Evolutionary conservation across 2,329 filamentous ascomycete genomes (phyloP).

Genomic region (Biscogniauxia marginata): DNA sequence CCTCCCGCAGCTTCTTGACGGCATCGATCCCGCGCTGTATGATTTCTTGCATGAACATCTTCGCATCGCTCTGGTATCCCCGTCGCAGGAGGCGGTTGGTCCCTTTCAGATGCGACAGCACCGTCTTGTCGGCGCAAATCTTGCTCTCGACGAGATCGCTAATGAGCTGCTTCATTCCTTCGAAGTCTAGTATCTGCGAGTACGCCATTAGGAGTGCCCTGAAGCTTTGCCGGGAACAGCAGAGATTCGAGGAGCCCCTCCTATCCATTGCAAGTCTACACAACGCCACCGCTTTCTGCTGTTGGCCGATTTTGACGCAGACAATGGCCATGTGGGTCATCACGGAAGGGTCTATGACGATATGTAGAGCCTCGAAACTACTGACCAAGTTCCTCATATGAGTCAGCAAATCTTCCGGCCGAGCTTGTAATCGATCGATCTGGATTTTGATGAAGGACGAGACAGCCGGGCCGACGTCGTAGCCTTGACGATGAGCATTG

Average conservation of each 20-base stretch:
- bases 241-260: slow-evolving; percentile 22
- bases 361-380: slow-evolving; percentile 27
- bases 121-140: slow-evolving; percentile 18
- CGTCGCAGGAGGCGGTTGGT: slow-evolving; percentile 18
- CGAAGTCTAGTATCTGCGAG: slow-evolving; percentile 17
- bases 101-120: slow-evolving; percentile 22
- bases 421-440: slow-evolving; percentile 23
- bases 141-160: slow-evolving; percentile 20
- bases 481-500: slow-evolving; percentile 38
- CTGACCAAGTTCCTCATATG: slow-evolving; percentile 27
- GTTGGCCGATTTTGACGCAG: slow-evolving; percentile 21
- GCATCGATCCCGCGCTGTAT: slow-evolving; percentile 17
- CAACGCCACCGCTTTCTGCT: slow-evolving; percentile 25
- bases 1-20: slow-evolving; percentile 10
- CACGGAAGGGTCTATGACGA: slow-evolving; percentile 23
- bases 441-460: slow-evolving; percentile 25
- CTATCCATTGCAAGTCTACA: slow-evolving; percentile 28
- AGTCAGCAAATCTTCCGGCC: slow-evolving; percentile 19
- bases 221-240: slow-evolving; percentile 27
- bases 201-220: slow-evolving; percentile 26
- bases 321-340: slow-evolving; percentile 28
- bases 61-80: background rate
- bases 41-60: slow-evolving; percentile 12
- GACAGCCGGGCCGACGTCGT: slow-evolving; percentile 41
- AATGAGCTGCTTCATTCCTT: slow-evolving; percentile 24